Percentiles rank a stretch among this genome's conserved stretches.
Evolutionary conservation across 176 grass and related monocot genomes (phyloP).

Genomic region (Saccharum spontaneum): DNA sequence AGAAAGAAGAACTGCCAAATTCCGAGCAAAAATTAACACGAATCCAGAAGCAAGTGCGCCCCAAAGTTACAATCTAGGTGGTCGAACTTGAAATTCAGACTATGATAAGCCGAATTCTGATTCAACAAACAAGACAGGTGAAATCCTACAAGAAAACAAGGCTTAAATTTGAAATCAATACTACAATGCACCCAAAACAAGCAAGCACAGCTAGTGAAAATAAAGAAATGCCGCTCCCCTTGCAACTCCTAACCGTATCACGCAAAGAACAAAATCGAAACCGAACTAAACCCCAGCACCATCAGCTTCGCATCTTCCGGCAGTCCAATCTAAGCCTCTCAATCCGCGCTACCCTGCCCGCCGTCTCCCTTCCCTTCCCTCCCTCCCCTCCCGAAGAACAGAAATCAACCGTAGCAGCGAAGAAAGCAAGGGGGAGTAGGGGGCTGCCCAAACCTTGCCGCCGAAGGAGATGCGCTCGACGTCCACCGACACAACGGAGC

Average conservation of each 20-base stretch:
- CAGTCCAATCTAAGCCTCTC: neutral
- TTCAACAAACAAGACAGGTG: neutral
- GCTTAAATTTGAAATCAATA: conserved; percentile 32
- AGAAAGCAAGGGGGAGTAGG: neutral
- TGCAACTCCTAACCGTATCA: neutral
- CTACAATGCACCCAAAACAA: conserved; percentile 20
- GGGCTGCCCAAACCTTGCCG: conserved; percentile 57
- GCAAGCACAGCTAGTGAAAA: neutral
- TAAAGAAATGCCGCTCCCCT: neutral
- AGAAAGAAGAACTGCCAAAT: conserved; percentile 4
- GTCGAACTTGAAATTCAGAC: neutral
- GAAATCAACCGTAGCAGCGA: conserved; percentile 1
- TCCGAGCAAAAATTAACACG: neutral
- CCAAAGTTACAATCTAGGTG: conserved; percentile 5
- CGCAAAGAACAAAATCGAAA: neutral
- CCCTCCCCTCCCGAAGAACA: neutral
- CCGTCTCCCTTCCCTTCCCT: neutral
- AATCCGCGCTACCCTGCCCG: neutral
- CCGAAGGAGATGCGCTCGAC: conserved; percentile 94
- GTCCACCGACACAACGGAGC: conserved; percentile 77
- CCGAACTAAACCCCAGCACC: conserved; percentile 23
- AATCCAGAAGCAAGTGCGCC: neutral
- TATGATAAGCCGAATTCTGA: neutral
- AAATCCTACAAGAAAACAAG: conserved; percentile 11
- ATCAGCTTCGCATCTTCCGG: conserved; percentile 1